Evolutionary conservation across 2,329 filamentous ascomycete species (phyloP), one percentile per base, ranked within the genome.

Genomic region (Pestalotiopsis sp.): DNA sequence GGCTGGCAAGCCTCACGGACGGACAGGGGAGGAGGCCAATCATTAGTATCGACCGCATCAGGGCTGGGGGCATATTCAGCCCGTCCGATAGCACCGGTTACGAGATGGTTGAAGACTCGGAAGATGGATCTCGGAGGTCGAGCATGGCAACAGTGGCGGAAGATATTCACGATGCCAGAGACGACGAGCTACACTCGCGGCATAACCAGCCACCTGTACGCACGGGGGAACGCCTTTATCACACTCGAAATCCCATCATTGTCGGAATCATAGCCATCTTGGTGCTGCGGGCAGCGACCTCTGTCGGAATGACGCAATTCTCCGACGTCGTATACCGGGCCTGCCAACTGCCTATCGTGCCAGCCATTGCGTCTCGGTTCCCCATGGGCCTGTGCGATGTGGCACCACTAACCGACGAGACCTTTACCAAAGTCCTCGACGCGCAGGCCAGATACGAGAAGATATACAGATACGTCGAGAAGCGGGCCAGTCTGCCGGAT

Each of bases 391-490:
- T 63, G 17, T 63, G 60, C 20, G 14, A 14, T n/a, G 3, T n/a
- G 39, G 24, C 38, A 24, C 60, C 38, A 1, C 14, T 24, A 1
- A 11, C 38, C 3, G 60, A 63, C 3, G n/a, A 22, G 3, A 44
- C 38, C n/a, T 63, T 63, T 39, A 13, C 13, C 11, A 52, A 52
- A 14, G 39, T 63, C 2, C 20, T 63, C n/a, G 38, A 63, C 5
- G 20, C 60, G 6, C 60, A 63, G 22, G 3, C 22, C 1, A 13
- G 48, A 6, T 63, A 63, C 39, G 60, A 63, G 14, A 44, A 52
- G 60, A 63, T 63, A 44, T 63, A 24, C 14, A 63, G 48, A 24
- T 63, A 63, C 13, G 20, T 63, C 5, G 39, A 63, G 35, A 63
- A 63, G 22, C 60, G 60, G 9, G 11, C 60, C 3, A 48, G 13